Base-by-base conservation (phyloP, 1,284 basidiomycete species). In the Wallemia mellicola region DNA sequence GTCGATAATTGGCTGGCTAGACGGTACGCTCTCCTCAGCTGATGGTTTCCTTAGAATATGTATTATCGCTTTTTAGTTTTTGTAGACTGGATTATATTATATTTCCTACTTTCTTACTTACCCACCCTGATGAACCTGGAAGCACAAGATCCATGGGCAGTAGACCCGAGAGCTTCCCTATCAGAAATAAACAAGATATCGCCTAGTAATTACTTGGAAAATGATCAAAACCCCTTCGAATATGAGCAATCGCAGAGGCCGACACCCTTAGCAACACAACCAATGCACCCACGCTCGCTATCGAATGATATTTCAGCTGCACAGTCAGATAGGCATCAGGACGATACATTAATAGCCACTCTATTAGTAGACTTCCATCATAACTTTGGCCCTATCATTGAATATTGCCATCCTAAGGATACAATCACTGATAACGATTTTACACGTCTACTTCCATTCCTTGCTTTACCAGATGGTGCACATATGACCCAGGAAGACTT, bases 401-500 rank as follows among this genome's bases (percentile, higher is more conserved):
- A 95, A 69, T 94, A 82, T 60, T 68, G 71, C 3, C 71, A 73
- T 63, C 75, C 75, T 2, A 63, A 68, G 73, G 75, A 60, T 71
- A 75, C 91, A 54, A 79, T 82, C 62, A 77, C 83, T 28, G 81
- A 92, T 66, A 82, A 86, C 62, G 83, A 85, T 65, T 75, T 92
- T 57, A 73, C 75, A 33, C 81, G 82, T 66, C 80, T 88, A 54
- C 73, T 99, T 22, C 92, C 92, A 0, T 98, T 99, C 72, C 76
- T 98, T n/a, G 94, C 92, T 0, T 76, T 99, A 24, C 92, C 92
- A 0, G 94, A 99, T 66, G 92, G 92, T 27, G 89, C 91, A 15
- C 92, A 99, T 71, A 71, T 96, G 63, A 86, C 83, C 63, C 74
- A 82, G 27, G 92, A 98, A 72, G 92, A 98, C 68, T 98, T 95